These are phyloP conservation scores for Psilocybe tampanensis DNA, from an alignment of 768 basidiomycete genomes.

Conservation along the genomic window DNA sequence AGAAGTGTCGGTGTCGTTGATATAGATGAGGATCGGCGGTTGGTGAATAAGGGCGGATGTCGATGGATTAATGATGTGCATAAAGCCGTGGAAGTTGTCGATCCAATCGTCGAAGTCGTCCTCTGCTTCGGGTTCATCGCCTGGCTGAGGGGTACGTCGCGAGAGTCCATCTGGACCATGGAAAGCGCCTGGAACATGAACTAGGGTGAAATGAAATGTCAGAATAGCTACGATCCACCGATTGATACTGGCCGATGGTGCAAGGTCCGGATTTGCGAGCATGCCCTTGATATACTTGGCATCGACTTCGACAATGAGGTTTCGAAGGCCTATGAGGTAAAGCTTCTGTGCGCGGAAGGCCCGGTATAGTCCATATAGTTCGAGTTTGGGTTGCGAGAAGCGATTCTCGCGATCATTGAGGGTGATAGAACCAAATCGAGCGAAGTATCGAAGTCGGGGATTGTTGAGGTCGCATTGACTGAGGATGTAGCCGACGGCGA, in stretches of 20 bases:
- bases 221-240: not conserved
- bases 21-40: too few relatives aligned
- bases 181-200: conserved; percentile 27
- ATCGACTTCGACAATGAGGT: conserved; percentile 1
- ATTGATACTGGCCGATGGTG: not conserved
- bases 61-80: too few relatives aligned
- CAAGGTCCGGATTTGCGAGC: conserved; percentile 4
- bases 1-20: too few relatives aligned
- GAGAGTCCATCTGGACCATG: conserved; percentile 33
- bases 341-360: not conserved
- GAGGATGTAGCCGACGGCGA: too few relatives aligned
- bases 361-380: not conserved
- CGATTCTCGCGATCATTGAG: not conserved
- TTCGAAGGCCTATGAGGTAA: not conserved
- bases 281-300: not conserved
- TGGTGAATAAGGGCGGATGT: too few relatives aligned
- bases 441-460: too few relatives aligned
- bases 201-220: not conserved
- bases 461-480: too few relatives aligned
- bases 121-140: conserved; percentile 13
- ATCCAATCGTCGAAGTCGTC: conserved; percentile 22
- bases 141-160: conserved; percentile 10
- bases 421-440: too few relatives aligned
- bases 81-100: not conserved
- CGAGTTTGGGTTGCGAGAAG: not conserved